Conservation (phyloP, 2,329 filamentous ascomycete genomes). For the Fonsecaea multimorphosa region DNA sequence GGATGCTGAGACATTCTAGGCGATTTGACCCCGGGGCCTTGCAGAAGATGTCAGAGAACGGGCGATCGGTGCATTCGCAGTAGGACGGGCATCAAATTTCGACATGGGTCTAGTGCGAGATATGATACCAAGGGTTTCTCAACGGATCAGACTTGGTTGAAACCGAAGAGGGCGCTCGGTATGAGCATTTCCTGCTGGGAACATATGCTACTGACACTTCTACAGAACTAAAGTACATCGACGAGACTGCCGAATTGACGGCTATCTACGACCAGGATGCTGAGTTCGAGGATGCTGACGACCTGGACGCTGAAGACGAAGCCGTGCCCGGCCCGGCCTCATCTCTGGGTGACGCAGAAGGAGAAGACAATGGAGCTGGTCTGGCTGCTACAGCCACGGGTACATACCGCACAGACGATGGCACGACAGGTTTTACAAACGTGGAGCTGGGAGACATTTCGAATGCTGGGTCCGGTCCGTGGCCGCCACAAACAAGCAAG, state of each 20-base stretch:
- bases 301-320: not conserved
- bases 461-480: not conserved
- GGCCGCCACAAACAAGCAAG: not conserved
- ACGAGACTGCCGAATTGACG: constrained; percentile 40
- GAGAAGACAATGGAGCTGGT: not conserved
- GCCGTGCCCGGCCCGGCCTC: not conserved
- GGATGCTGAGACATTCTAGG: constrained; percentile 13
- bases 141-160: constrained; percentile 45
- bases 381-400: not conserved
- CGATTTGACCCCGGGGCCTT: constrained; percentile 16
- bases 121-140: constrained; percentile 43
- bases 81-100: constrained; percentile 37
- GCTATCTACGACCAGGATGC: constrained; percentile 30
- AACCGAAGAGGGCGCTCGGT: constrained; percentile 36
- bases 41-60: constrained; percentile 26
- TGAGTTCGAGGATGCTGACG: not conserved
- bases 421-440: not conserved
- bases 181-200: not conserved
- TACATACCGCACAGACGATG: not conserved
- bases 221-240: constrained; percentile 38
- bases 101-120: constrained; percentile 45
- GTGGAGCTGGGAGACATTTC: not conserved
- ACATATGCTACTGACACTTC: not conserved
- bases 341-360: not conserved
- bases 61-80: constrained; percentile 29